These are phyloP conservation scores for Elaeis guineensis DNA, from an alignment of 176 grass and related monocot species.

Conservation along the genomic window DNA sequence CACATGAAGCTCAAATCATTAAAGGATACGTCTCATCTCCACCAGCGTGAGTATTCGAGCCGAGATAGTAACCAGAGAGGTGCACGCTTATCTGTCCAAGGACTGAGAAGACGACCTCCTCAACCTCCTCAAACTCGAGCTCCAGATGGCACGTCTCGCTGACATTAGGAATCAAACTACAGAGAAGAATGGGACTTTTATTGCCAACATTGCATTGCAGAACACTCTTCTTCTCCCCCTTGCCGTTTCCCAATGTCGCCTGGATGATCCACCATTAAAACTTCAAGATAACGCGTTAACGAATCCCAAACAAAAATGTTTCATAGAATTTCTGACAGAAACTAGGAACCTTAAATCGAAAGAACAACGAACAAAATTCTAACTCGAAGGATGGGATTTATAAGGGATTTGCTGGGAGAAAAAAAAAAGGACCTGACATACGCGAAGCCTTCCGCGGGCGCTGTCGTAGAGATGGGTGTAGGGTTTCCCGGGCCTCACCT, in stretches of 20 bases:
- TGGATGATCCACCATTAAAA: constrained; percentile 14
- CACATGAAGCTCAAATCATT: not conserved
- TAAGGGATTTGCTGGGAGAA: no score
- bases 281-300: no score
- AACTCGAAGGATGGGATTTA: no score
- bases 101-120: constrained; percentile 59
- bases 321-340: no score
- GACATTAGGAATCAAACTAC: constrained; percentile 30
- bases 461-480: constrained; percentile 41
- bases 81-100: constrained; percentile 53
- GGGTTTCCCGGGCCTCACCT: constrained; percentile 76
- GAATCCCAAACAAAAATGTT: no score
- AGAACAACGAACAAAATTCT: no score
- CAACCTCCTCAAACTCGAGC: constrained; percentile 76
- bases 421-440: constrained; percentile 43
- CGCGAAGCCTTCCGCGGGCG: constrained; percentile 45
- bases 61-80: constrained; percentile 55
- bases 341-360: no score
- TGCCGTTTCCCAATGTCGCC: constrained; percentile 60
- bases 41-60: not conserved
- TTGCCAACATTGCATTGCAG: constrained; percentile 53
- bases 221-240: constrained; percentile 12
- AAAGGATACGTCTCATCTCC: constrained; percentile 64
- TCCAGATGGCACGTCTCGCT: constrained; percentile 49
- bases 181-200: constrained; percentile 49